Percentiles rank a stretch among this genome's conserved stretches.
phyloP scores from a whole-genome alignment of 495 filamentous ascomycete species.

The Halenospora varia region DNA sequence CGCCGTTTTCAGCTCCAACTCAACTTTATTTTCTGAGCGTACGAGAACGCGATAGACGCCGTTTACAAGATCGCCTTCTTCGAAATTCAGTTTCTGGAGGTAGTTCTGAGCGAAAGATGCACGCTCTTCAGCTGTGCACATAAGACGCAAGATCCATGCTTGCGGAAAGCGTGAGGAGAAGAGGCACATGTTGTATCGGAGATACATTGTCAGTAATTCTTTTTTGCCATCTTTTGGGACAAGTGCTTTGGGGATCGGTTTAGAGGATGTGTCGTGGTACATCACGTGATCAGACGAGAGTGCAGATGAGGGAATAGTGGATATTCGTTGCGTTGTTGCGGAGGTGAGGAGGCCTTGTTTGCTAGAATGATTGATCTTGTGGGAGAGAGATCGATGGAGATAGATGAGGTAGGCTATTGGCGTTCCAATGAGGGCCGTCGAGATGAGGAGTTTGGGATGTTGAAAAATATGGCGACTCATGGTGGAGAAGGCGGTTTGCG shows the following conservation, averaged over 20 bases:
- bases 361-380: background rate
- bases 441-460: background rate
- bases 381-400: background rate
- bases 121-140: background rate
- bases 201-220: background rate
- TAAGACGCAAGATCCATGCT: background rate
- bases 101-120: background rate
- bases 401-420: background rate
- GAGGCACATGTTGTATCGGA: background rate
- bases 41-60: background rate
- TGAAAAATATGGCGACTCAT: background rate
- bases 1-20: background rate
- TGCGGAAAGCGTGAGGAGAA: background rate
- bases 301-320: background rate
- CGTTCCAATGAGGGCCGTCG: background rate
- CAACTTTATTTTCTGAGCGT: background rate
- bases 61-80: background rate
- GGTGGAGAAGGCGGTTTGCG: too few relatives aligned
- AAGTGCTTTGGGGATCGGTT: background rate
- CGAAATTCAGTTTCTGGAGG: background rate
- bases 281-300: background rate
- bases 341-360: background rate
- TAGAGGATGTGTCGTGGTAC: background rate
- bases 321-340: background rate
- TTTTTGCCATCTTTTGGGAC: background rate